These are phyloP conservation scores for Melanomma pulvis-pyrius DNA, from an alignment of 495 filamentous ascomycete genomes.

Conservation along the genomic window DNA sequence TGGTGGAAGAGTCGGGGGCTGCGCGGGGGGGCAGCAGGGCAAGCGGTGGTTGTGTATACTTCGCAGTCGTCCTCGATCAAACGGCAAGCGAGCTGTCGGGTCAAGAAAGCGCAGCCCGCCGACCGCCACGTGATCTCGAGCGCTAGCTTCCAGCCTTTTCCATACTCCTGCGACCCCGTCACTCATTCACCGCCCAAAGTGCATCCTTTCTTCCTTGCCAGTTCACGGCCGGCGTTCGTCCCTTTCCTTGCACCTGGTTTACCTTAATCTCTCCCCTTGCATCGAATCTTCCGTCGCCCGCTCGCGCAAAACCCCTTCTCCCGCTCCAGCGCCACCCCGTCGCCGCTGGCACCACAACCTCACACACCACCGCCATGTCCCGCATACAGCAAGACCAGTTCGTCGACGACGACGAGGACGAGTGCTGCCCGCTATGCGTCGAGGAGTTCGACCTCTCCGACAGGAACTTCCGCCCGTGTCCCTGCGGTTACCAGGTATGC, in stretches of 20 bases:
- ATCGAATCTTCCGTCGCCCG: constrained; percentile 2
- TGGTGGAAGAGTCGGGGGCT: constrained; percentile 15
- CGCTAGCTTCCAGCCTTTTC: constrained; percentile 10
- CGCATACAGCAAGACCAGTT: constrained; percentile 85
- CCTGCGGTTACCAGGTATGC: constrained; percentile 94
- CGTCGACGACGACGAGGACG: constrained; percentile 96
- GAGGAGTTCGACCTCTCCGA: constrained; percentile 98
- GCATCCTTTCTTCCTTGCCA: constrained; percentile 25
- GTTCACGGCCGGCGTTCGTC: constrained; percentile 39
- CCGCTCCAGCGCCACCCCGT: constrained; percentile 30
- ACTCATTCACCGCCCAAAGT: constrained; percentile 11
- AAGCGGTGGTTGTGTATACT: constrained; percentile 17
- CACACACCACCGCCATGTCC: constrained; percentile 53
- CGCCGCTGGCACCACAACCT: constrained; percentile 26
- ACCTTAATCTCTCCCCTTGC: constrained; percentile 21
- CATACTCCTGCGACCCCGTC: constrained; percentile 3
- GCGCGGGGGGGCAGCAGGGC: constrained; percentile 15
- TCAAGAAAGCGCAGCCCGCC: background rate
- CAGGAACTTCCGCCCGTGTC: constrained; percentile 95
- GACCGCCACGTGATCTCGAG: constrained; percentile 11
- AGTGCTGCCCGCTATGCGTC: constrained; percentile 81
- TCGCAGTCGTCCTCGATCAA: constrained; percentile 1
- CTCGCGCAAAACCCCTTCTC: constrained; percentile 11
- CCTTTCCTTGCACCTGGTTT: constrained; percentile 16
- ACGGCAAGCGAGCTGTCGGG: background rate